Base-by-base conservation (phyloP, 2,329 filamentous ascomycete species). In the Exserohilum turcica region DNA sequence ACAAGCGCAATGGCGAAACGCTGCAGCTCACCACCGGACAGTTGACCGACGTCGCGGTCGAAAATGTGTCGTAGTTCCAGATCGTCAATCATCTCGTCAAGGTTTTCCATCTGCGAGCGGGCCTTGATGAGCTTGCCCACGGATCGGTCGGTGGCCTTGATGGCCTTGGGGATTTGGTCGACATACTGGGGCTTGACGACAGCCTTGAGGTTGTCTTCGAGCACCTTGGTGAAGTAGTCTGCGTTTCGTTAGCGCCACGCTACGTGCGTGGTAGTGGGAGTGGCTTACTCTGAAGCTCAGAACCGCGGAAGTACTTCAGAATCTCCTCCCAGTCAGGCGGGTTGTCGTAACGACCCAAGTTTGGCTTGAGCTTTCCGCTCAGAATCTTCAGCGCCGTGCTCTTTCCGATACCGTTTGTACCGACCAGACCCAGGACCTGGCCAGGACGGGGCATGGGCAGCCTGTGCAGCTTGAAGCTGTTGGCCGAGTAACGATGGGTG, bases 341-440 rank as follows among this genome's bases (percentile, higher is more conserved):
- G 78, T 97, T 95, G 65, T 97, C 92, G 75, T 90, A 96, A 73
- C 89, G 85, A 63, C 95, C 94, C 78, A 99, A 78, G 77, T 99
- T 99, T 55, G 94, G 94, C 86, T 99, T 99, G 71, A 99, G 84
- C 80, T 97, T 99, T 74, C 94, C 94, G 71, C 91, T 96, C 70
- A 99, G 86, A 76, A 99, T 97, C 83, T 99, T 99, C 76, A 99
- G 81, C 7, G 94, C 95, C n/a, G 94, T 99, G 81, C 92, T 97
- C 86, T 99, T 99, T 78, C 94, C 94, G 70, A 97, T 99, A 91
- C 95, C 94, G 86, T 99, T 99, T 68, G 94, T 97, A 76, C 94
- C 95, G 38, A 99, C 95, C 46, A 99, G 84, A 81, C 94, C 94
- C 52, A 99, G 80, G 27, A 99, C 95, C 74, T 97, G 91, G 59